Evolutionary conservation across 2,329 filamentous ascomycete genomes (phyloP).

Genomic region (Alternaria rosae): DNA sequence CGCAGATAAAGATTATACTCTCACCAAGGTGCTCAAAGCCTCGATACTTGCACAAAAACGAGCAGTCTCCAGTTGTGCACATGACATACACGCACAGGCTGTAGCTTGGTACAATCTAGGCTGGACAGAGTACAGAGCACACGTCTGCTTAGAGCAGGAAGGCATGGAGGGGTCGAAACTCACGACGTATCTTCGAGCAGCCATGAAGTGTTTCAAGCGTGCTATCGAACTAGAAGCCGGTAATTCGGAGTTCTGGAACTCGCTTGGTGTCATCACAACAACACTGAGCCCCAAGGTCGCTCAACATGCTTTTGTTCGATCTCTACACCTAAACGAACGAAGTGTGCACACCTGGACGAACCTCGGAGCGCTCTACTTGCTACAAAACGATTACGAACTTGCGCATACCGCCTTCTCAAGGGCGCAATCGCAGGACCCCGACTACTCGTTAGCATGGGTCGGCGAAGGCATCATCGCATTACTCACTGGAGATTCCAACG

Average conservation of each 20-base stretch:
- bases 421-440: constrained; percentile 92
- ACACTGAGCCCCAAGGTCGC: constrained; percentile 84
- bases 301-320: constrained; percentile 92
- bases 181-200: constrained; percentile 76
- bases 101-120: constrained; percentile 98
- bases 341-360: constrained; percentile 90
- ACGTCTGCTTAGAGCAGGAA: constrained; percentile 66
- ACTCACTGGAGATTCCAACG: constrained; percentile 73
- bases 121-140: constrained; percentile 88
- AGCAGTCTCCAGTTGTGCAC: constrained; percentile 74
- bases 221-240: constrained; percentile 95
- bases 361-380: constrained; percentile 81
- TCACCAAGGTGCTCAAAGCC: constrained; percentile 70
- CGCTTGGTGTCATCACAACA: constrained; percentile 88
- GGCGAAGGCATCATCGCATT: constrained; percentile 89
- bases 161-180: constrained; percentile 48
- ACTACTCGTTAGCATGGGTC: constrained; percentile 92
- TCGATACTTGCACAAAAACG: constrained; percentile 87
- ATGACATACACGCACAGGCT: constrained; percentile 85
- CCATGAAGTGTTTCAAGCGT: constrained; percentile 90
- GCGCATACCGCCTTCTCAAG: constrained; percentile 89
- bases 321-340: constrained; percentile 88
- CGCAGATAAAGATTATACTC: constrained; percentile 22
- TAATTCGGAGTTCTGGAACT: constrained; percentile 97
- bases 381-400: constrained; percentile 84